Evolutionary conservation across 306 rosid species (phyloP), one percentile per base, ranked within the genome.

Genomic region (Gastrolobium villosum): DNA sequence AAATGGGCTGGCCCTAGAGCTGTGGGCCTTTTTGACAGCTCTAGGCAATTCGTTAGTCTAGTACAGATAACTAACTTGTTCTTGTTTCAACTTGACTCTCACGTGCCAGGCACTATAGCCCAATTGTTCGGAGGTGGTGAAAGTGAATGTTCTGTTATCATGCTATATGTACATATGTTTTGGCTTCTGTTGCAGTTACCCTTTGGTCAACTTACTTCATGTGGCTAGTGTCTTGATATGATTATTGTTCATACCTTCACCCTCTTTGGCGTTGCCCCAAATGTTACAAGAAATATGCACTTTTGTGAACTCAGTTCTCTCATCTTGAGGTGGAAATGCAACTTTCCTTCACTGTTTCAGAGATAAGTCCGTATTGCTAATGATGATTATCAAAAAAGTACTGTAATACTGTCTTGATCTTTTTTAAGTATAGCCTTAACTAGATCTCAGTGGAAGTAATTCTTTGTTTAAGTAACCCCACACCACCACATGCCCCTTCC

Each of bases 71-170:
- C n/a, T n/a, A n/a, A 40, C 13, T 26, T 3, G 7, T 2, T 6
- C 34, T 59, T 8, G 60, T 7, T 31, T 15, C 11, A 13, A n/a
- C 7, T 60, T 15, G 1, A 34, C 15, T 10, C 2, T 52, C 59
- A 1, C 8, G 1, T 75, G 52, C 48, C 87, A 89, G 93, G 90
- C 11, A 86, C 89, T 0, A 87, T 87, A 11, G 85, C 88, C 1
- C 93, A 89, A 70, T 36, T 89, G 69, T 89, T 89, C 3, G 89
- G 91, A 48, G 86, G 80, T 2, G 87, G 86, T 75, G 81, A 85
- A 70, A 81, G 54, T 2, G 91, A 87, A 72, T 85, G 90, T 63
- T 87, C 93, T 1, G 83, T 87, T 1, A 85, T 87, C 55, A 63
- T 85, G 88, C 80, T n/a, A n/a, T 82, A 34, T 89, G 88, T 85